A percentile compares a stretch with the other conserved stretches of the same genome.
Conservation (phyloP, 495 filamentous ascomycete species). For the Hyaloscypha finlandica region DNA sequence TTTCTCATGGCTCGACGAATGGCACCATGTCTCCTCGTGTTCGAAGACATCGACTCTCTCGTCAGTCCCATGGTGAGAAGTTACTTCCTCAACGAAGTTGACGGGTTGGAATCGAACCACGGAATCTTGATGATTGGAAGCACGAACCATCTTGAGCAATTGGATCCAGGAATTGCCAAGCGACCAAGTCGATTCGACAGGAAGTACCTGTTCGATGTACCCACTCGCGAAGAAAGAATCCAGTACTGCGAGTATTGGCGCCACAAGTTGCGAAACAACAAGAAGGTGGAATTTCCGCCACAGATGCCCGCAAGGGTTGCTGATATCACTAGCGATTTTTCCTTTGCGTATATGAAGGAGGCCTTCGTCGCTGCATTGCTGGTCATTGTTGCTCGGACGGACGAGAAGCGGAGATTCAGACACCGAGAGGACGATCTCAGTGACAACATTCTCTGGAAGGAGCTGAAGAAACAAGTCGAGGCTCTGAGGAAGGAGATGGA, state of each 20-base stretch:
- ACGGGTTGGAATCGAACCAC: slow-evolving; percentile 67
- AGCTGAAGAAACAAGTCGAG: slow-evolving; percentile 58
- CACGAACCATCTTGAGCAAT: slow-evolving; percentile 60
- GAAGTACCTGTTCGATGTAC: slow-evolving; percentile 62
- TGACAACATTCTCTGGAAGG: slow-evolving; percentile 52
- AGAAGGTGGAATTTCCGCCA: slow-evolving; percentile 56
- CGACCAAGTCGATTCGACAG: slow-evolving; percentile 66
- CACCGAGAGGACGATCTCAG: slow-evolving; percentile 41
- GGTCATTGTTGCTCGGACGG: slow-evolving; percentile 39
- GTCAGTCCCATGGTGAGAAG: slow-evolving; percentile 53
- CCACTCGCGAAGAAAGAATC: slow-evolving; percentile 51
- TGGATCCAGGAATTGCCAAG: slow-evolving; percentile 65
- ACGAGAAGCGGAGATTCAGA: slow-evolving; percentile 33
- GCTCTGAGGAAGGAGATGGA: slow-evolving; percentile 58
- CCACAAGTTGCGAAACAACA: slow-evolving; percentile 54
- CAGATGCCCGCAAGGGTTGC: slow-evolving; percentile 55
- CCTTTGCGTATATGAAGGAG: slow-evolving; percentile 68
- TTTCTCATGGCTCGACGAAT: slow-evolving; percentile 53
- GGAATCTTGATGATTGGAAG: slow-evolving; percentile 66
- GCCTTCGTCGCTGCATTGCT: slow-evolving; percentile 62
- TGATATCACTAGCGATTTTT: slow-evolving; percentile 59
- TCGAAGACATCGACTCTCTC: slow-evolving; percentile 70
- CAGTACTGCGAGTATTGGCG: slow-evolving; percentile 62
- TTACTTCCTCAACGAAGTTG: slow-evolving; percentile 74
- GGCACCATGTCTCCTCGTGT: slow-evolving; percentile 54